Evolutionary conservation across 108 stramenopile genomes (phyloP).

Genomic region (Cyclostephanos invisitatus): DNA sequence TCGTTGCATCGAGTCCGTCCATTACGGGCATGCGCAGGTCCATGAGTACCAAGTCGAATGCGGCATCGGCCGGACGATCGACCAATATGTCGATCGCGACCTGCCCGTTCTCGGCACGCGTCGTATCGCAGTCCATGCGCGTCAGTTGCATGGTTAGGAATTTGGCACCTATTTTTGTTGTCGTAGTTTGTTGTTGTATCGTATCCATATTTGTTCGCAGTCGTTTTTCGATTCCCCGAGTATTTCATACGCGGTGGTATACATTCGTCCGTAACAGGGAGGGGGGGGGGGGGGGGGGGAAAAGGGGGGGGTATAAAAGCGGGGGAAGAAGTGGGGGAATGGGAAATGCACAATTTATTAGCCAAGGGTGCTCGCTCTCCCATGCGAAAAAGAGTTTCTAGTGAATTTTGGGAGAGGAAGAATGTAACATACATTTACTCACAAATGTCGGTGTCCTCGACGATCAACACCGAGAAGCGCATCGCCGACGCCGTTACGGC

Average conservation of each 20-base stretch:
- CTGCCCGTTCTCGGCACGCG: constrained; percentile 51
- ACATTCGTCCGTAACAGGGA: no score
- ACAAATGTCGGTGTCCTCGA: constrained; percentile 60
- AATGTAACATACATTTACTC: not conserved
- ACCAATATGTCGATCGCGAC: constrained; percentile 44
- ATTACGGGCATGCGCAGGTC: constrained; percentile 64
- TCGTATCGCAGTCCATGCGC: constrained; percentile 25
- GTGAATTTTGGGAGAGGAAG: not conserved
- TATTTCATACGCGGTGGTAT: no score
- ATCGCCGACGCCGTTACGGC: no score
- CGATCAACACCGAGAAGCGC: constrained; percentile 49
- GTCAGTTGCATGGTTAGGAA: constrained; percentile 31
- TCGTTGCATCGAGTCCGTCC: constrained; percentile 59
- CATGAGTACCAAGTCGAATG: constrained; percentile 55
- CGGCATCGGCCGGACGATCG: constrained; percentile 13
- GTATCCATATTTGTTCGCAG: no score
- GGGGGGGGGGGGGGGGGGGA: no score
- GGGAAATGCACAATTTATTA: no score
- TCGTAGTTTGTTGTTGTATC: no score
- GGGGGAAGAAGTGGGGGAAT: no score
- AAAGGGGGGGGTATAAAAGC: no score
- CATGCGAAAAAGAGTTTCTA: not conserved
- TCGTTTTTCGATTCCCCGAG: no score
- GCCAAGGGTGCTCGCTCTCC: no score
- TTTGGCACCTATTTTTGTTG: constrained; percentile 17